Base-by-base conservation (phyloP, 345 rosid species). In the Sonneratia caseolaris region DNA sequence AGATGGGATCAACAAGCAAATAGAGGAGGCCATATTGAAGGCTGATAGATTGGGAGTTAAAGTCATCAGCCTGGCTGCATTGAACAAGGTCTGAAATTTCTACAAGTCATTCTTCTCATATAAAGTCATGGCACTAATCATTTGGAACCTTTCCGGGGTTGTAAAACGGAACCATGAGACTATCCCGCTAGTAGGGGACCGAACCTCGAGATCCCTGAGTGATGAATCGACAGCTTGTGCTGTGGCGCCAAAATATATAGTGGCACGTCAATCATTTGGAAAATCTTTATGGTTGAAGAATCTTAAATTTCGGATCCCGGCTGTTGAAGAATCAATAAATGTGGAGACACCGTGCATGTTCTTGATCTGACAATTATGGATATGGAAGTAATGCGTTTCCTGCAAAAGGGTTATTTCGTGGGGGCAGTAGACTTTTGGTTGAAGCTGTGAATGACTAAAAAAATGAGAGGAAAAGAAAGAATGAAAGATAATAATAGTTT, bases 31-130 rank as follows among this genome's bases (percentile, higher is more conserved):
- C 48, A 96, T 96, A 53, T 78, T 96, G 8, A 83, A 75, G 62
- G 99, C 98, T 14, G 91, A 96, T 77, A 82, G 78, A 72, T 66
- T 89, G 51, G 99, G 99, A 37, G 89, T 96, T 18, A 91, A 91
- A 79, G 96, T 96, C 78, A 85, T 96, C 73, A 92, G 99, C 82
- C 92, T 96, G 77, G 99, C 99, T 76, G 99, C 99, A 75, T 79
- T 90, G 71, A 90, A 90, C 73, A 90, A 90, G 96, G 96, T 89
- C 66, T 36, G 75, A 18, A 42, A 4, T 42, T 42, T 42, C 45
- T 4, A 42, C 45, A 42, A 9, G 5, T 9, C 45, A 14, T 21
- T 38, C 36, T 37, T 66, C 69, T 37, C 12, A 21, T 35, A 27
- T 42, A 9, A 42, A 42, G 45, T 42, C 45, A 42, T 42, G 45